These are phyloP conservation scores for Coprinopsis cinerea DNA, from an alignment of 768 basidiomycete species.

Conservation along the genomic window DNA sequence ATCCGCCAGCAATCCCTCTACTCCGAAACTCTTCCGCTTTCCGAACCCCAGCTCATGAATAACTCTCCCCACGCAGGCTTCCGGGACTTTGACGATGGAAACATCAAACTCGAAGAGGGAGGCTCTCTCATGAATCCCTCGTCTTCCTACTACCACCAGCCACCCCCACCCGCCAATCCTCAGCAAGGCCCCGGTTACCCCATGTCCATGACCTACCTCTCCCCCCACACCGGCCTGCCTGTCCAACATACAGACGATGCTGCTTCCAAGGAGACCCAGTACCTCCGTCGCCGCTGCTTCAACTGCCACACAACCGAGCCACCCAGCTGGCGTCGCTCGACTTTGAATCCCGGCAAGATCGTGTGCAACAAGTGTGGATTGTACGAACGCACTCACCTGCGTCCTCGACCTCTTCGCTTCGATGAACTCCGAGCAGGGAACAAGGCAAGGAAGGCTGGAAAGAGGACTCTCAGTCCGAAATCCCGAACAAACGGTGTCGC, in stretches of 20 bases:
- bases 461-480: conserved; percentile 32
- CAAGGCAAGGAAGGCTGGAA: conserved; percentile 63
- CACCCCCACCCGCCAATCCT: conserved; percentile 13
- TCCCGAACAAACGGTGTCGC: conserved; percentile 21
- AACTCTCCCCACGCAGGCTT: conserved; percentile 37
- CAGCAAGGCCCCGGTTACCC: conserved; percentile 23
- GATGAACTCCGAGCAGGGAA: conserved; percentile 85
- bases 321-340: conserved; percentile 81
- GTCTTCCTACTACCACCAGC: conserved; percentile 46
- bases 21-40: conserved; percentile 23
- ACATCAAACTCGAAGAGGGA: conserved; percentile 66
- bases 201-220: conserved; percentile 32
- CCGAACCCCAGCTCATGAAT: conserved; percentile 28
- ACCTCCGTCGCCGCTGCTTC: conserved; percentile 81
- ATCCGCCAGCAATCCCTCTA: conserved; percentile 32
- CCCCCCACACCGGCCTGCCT: conserved; percentile 47
- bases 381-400: conserved; percentile 84
- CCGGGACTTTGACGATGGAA: conserved; percentile 42
- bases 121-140: conserved; percentile 58
- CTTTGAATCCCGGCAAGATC: conserved; percentile 87
- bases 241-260: conserved; percentile 90
- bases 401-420: conserved; percentile 77
- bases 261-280: conserved; percentile 86
- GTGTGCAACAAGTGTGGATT: conserved; percentile 93
- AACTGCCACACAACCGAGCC: conserved; percentile 92